A percentile compares a stretch with the other conserved stretches of the same genome.
These are phyloP conservation scores for Martiniozyma asiatica DNA, from an alignment of 1,139 yeast genomes.

Conservation along the genomic window DNA sequence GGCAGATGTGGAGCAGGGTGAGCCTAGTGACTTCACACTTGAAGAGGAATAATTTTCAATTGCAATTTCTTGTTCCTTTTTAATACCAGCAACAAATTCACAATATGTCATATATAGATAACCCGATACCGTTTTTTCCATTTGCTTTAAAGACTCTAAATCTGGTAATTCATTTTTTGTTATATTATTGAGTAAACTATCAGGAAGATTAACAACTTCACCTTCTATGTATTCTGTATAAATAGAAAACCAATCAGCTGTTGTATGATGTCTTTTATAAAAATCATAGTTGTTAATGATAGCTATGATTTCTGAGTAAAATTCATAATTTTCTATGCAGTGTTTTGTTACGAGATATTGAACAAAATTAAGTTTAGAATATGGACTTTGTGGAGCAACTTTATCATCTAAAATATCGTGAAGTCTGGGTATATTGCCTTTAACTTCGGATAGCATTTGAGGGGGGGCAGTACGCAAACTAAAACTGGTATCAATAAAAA, in stretches of 20 bases:
- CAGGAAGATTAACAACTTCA: conserved; percentile 21
- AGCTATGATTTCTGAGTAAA: conserved; percentile 15
- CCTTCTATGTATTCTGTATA: conserved; percentile 17
- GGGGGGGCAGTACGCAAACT: neutral
- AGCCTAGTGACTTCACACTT: neutral
- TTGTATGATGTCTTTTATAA: conserved; percentile 3
- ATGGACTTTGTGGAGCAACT: conserved; percentile 11
- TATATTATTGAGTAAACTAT: conserved; percentile 13
- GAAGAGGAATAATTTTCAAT: no score
- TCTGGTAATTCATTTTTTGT: conserved; percentile 13
- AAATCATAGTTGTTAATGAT: conserved; percentile 9
- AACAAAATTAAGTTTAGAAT: conserved; percentile 16
- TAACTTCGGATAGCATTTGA: neutral
- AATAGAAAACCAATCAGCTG: conserved; percentile 17
- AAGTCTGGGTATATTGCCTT: conserved; percentile 14
- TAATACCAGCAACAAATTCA: conserved; percentile 15
- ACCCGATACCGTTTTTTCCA: conserved; percentile 14
- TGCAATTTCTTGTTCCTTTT: conserved; percentile 1
- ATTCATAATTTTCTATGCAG: conserved; percentile 23
- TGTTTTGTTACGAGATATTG: conserved; percentile 19
- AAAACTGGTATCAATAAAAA: neutral
- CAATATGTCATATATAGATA: conserved; percentile 19
- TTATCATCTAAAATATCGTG: conserved; percentile 15
- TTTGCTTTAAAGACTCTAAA: conserved; percentile 8
- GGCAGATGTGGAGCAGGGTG: conserved; percentile 7